Percentiles rank a stretch among this genome's conserved stretches.
phyloP scores from a whole-genome alignment of 2,329 filamentous ascomycete genomes.

The Zymoseptoria ardabiliae region DNA sequence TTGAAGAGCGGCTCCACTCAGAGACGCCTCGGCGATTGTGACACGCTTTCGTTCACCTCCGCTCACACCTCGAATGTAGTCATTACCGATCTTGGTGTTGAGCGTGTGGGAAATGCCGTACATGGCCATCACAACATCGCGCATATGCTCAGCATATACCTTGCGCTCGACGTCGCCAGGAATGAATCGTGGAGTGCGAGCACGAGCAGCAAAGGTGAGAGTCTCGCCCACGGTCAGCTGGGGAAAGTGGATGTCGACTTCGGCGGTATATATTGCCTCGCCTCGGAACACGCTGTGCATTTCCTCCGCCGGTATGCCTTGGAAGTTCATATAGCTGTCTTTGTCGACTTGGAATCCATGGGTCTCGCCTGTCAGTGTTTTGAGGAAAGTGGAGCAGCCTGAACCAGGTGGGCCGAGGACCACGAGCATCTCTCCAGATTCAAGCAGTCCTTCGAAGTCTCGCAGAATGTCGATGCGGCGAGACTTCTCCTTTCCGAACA shows the following conservation, averaged over 20 bases:
- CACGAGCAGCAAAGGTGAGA: conserved; percentile 66
- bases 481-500: conserved; percentile 24
- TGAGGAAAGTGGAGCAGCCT: conserved; percentile 77
- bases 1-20: conserved; percentile 53
- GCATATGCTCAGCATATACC: conserved; percentile 54
- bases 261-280: conserved; percentile 80
- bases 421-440: conserved; percentile 67
- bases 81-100: conserved; percentile 67
- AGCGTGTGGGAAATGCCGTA: conserved; percentile 67
- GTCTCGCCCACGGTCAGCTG: conserved; percentile 72
- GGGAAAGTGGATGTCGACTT: conserved; percentile 76
- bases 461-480: conserved; percentile 54
- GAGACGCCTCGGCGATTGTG: conserved; percentile 69
- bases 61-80: conserved; percentile 66
- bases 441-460: conserved; percentile 60
- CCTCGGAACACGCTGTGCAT: conserved; percentile 74
- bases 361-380: conserved; percentile 75
- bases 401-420: conserved; percentile 62
- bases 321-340: conserved; percentile 71
- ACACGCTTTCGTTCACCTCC: conserved; percentile 74
- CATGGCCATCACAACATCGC: conserved; percentile 68
- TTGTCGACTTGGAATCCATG: conserved; percentile 70
- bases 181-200: conserved; percentile 56
- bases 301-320: conserved; percentile 63
- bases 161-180: conserved; percentile 51